phyloP scores from a whole-genome alignment of 1,284 basidiomycete genomes.

The Austroboletus olivaceoglutinosus region DNA sequence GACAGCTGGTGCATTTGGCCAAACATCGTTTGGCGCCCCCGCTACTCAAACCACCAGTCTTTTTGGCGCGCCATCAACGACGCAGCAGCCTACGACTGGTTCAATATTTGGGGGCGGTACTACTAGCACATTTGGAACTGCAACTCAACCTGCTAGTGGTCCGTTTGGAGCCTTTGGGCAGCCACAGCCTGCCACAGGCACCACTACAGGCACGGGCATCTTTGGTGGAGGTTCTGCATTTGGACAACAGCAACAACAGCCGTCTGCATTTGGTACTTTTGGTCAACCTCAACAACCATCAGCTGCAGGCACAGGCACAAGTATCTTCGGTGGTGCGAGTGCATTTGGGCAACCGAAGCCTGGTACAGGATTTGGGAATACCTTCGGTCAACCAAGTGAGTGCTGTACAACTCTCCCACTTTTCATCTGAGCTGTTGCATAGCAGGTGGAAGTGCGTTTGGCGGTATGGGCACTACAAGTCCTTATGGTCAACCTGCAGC shows the following conservation, averaged over 20 bases:
- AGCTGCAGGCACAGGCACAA: conserved; percentile 27
- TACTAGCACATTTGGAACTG: conserved; percentile 39
- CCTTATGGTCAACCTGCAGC: conserved; percentile 37
- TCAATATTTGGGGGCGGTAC: conserved; percentile 31
- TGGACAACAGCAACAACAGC: conserved; percentile 31
- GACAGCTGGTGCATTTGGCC: conserved; percentile 54
- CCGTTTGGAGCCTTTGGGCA: conserved; percentile 34
- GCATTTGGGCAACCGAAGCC: conserved; percentile 39
- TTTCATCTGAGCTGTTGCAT: conserved; percentile 2
- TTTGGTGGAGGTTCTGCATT: conserved; percentile 41
- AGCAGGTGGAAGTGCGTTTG: conserved; percentile 35
- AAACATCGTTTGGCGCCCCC: conserved; percentile 34
- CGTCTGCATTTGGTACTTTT: conserved; percentile 40
- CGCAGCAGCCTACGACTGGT: conserved; percentile 34
- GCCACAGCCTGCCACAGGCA: conserved; percentile 27
- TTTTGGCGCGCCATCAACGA: conserved; percentile 43
- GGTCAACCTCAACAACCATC: conserved; percentile 32
- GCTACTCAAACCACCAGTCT: conserved; percentile 27
- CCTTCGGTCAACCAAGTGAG: conserved; percentile 33
- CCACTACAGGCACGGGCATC: conserved; percentile 36
- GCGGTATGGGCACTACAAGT: conserved; percentile 38
- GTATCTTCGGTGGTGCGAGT: conserved; percentile 41
- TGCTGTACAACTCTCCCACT: neutral
- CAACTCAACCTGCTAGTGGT: conserved; percentile 23
- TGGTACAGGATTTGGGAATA: conserved; percentile 40